Base-by-base conservation (phyloP, 345 rosid species). In the Adansonia digitata region DNA sequence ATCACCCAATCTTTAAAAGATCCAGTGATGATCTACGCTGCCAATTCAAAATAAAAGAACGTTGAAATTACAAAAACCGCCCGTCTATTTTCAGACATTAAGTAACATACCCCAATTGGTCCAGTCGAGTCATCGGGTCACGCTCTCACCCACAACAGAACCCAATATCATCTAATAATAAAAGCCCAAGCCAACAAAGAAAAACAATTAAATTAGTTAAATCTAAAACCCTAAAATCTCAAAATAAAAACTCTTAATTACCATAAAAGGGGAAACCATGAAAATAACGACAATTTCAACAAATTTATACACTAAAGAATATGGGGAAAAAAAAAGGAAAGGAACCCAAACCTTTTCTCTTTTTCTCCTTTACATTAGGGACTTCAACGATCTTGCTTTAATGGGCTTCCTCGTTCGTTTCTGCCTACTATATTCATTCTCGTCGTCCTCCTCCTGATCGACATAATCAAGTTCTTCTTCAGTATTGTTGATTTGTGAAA, bases 381-480 rank as follows among this genome's bases (percentile, higher is more conserved):
- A 94, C 77, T 91, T 94, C 79, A 94, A 86, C 68, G 97, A 94
- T 76, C 97, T 89, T 67, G 92, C 94, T 81, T 94, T 92, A n/a
- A 92, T 87, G 2, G 97, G 97, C 75, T 92, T 94, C 73, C 97
- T 69, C 84, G 39, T 88, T 84, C 89, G 80, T 84, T 94, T 93
- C 84, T 71, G 85, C 72, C 52, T 75, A 18, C 66, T 62, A 9
- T 79, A 82, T 1, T 27, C 71, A 1, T 71, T 82, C 2, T 77
- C 45, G 2, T 29, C 39, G 14, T 60, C 64, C n/a, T 74, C 82
- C 0, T 85, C 87, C 0, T 88, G 93, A 1, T 81, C 87, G 7
- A 72, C 75, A 52, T 70, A 79, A 62, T 79, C 85, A 17, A 80
- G 74, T 77, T 64, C 86, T 4, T 75, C 77, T 34, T 84, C n/a